Percentiles rank a stretch among this genome's conserved stretches.
These are phyloP conservation scores for Kuraishia capsulata DNA, from an alignment of 805 yeast species.

Conservation along the genomic window DNA sequence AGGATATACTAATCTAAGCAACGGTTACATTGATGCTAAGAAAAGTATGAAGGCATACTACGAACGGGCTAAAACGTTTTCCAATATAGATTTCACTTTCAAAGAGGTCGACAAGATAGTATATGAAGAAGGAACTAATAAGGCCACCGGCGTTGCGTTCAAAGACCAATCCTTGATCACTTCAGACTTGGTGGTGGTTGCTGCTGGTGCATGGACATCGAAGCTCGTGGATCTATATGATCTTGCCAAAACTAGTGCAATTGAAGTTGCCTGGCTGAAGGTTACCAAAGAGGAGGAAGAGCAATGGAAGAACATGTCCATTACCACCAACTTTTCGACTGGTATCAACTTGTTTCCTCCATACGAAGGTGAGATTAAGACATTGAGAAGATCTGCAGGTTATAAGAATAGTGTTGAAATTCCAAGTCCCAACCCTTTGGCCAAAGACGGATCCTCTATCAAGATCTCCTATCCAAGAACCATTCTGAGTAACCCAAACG, in stretches of 20 bases:
- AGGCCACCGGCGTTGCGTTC: constrained; percentile 10
- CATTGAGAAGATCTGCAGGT: constrained; percentile 17
- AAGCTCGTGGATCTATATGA: constrained; percentile 13
- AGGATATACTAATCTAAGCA: constrained; percentile 14
- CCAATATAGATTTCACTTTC: constrained; percentile 10
- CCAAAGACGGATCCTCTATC: background rate
- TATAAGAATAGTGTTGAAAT: constrained; percentile 13
- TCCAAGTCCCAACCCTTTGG: constrained; percentile 11
- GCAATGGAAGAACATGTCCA: constrained; percentile 16
- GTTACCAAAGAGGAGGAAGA: constrained; percentile 13
- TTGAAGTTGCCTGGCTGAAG: constrained; percentile 18
- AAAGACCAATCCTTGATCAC: constrained; percentile 5
- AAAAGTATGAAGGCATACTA: constrained; percentile 14
- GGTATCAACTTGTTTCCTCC: constrained; percentile 19
- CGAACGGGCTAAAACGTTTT: constrained; percentile 10
- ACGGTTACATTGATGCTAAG: constrained; percentile 17
- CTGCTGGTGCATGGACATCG: constrained; percentile 19
- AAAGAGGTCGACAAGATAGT: constrained; percentile 10
- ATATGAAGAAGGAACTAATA: constrained; percentile 6
- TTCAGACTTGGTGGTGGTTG: constrained; percentile 13
- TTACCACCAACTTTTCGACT: constrained; percentile 17
- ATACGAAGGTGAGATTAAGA: constrained; percentile 16
- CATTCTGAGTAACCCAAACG: constrained; percentile 9
- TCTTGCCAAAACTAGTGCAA: constrained; percentile 9
- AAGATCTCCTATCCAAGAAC: constrained; percentile 16